Evolutionary conservation across 495 filamentous ascomycete species (phyloP).

Genomic region (Neohortaea acidophila): DNA sequence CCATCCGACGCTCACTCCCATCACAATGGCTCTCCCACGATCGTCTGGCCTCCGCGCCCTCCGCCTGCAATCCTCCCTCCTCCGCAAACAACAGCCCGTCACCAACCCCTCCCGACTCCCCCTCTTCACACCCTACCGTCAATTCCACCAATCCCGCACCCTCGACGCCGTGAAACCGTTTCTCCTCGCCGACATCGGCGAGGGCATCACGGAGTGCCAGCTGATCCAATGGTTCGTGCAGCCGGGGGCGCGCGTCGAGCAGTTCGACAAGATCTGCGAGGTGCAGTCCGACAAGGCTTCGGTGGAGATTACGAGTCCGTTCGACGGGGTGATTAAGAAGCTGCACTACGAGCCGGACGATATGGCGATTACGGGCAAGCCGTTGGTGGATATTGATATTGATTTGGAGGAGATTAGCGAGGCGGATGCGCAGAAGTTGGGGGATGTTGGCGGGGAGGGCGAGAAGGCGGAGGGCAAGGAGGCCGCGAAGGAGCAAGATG

Average conservation of each 20-base stretch:
- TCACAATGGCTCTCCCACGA: background rate
- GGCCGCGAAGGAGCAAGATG: background rate
- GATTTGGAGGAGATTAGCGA: conserved; percentile 40
- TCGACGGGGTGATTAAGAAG: conserved; percentile 90
- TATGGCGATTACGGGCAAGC: conserved; percentile 82
- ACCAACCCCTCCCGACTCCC: background rate
- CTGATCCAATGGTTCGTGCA: conserved; percentile 99
- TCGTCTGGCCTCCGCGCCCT: background rate
- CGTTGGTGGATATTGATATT: conserved; percentile 66
- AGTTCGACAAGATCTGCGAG: conserved; percentile 95
- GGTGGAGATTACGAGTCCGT: conserved; percentile 93
- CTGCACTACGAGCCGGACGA: conserved; percentile 91
- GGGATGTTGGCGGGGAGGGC: conserved; percentile 6
- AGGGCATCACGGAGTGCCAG: conserved; percentile 96
- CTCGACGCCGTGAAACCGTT: conserved; percentile 65
- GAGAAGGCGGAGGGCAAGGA: background rate
- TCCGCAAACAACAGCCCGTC: background rate
- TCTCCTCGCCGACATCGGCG: conserved; percentile 86
- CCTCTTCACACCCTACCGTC: too few relatives aligned
- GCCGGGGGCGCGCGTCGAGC: conserved; percentile 86
- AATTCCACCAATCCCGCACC: conserved; percentile 46
- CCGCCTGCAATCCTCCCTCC: too few relatives aligned
- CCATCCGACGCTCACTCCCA: too few relatives aligned
- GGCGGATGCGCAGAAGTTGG: conserved; percentile 35
- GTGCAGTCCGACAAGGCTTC: conserved; percentile 97